Evolutionary conservation across 371 early-diverging fungal species (phyloP), one percentile per base, ranked within the genome.

Genomic region (Massospora cicadina): DNA sequence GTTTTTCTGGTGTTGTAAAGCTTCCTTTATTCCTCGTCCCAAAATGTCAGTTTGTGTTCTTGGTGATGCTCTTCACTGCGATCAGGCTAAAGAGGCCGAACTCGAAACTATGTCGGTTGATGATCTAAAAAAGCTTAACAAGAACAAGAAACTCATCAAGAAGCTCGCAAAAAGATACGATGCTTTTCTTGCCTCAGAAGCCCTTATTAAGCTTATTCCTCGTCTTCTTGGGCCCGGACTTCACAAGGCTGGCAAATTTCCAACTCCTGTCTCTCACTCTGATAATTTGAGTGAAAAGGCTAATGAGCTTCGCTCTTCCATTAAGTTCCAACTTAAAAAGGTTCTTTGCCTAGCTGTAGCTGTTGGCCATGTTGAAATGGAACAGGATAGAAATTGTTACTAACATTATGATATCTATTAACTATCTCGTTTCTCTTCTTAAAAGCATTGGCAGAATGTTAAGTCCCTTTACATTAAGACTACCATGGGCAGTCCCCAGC

Each of bases 371-470:
- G 88, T 94, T 73, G 75, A 82, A 65, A 97, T 96, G 98, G 83
- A 86, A 68, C 90, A 93, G 74, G 94, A 95, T 75, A n/a, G 85
- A 97, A 79, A 81, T 97, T 66, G 79, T 91, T 71, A 83, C 89
- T 76, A 99, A 99, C 91, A 89, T 91, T 78, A 94, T 95, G 93
- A 80, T 93, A 83, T 81, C 95, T 69, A 83, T 98, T 84, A 95
- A 94, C 86, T 93, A 96, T 82, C 80, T 99, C 73, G 90, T 96
- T 66, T 95, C 96, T 57, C 81, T 97, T 68, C 82, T 97, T 69
- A 98, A 99, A 99, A 98, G 87, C 87, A 95, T 85, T 93, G 95
- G 93, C 95, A 98, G 82, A 99, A 96, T 91, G 90, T 98, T 81
- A 89, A 89, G 83, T 92, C 95, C 71, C 85, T 98, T 74, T 92